These are phyloP conservation scores for Lagenidium giganteum DNA, from an alignment of 352 stramenopile species.

Conservation along the genomic window DNA sequence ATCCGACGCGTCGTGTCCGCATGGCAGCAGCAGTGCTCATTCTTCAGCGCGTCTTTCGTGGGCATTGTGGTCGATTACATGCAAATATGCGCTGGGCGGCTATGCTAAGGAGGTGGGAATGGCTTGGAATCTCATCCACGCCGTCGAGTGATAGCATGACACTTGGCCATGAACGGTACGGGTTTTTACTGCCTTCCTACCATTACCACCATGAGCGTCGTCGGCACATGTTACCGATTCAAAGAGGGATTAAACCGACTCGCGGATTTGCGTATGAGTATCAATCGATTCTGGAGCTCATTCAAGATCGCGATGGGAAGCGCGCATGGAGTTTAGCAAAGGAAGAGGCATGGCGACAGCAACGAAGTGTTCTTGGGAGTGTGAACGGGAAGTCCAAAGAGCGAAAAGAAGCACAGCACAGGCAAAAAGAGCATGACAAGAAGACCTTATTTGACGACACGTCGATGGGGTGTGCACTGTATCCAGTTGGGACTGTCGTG, in stretches of 20 bases:
- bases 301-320: slow-evolving; percentile 53
- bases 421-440: slow-evolving; percentile 9
- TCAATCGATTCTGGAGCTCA: slow-evolving; percentile 60
- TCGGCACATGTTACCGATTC: slow-evolving; percentile 46
- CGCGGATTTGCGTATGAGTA: slow-evolving; percentile 67
- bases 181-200: slow-evolving; percentile 48
- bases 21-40: slow-evolving; percentile 22
- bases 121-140: slow-evolving; percentile 34
- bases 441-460: slow-evolving; percentile 19
- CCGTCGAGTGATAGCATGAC: slow-evolving; percentile 37
- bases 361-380: not conserved
- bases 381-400: not conserved
- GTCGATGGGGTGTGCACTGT: slow-evolving; percentile 30
- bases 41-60: slow-evolving; percentile 53
- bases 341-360: slow-evolving; percentile 24
- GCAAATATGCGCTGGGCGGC: slow-evolving; percentile 60
- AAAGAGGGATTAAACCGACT: slow-evolving; percentile 26
- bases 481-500: slow-evolving; percentile 32
- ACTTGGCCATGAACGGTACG: slow-evolving; percentile 45
- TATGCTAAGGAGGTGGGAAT: slow-evolving; percentile 74
- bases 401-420: not conserved
- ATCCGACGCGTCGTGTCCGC: slow-evolving; percentile 36
- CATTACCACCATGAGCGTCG: slow-evolving; percentile 31
- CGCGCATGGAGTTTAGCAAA: slow-evolving; percentile 52
- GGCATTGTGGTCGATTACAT: slow-evolving; percentile 37